Base-by-base conservation (phyloP, 495 filamentous ascomycete species). In the Daldinia bambusicola region DNA sequence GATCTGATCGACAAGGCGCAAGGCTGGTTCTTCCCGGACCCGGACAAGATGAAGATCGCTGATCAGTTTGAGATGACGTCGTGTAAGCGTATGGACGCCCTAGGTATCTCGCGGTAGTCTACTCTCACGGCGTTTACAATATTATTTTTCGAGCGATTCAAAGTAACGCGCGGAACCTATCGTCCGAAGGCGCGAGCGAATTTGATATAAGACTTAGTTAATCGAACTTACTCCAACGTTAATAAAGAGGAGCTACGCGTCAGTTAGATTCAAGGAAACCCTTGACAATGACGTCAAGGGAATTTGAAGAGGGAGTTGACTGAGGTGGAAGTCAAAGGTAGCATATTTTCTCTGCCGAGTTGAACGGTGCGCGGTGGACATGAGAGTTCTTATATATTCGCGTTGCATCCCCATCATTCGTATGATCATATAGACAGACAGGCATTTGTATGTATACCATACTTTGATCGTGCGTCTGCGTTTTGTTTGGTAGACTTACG, bases 21-120 rank as follows among this genome's bases (percentile, higher is more conserved):
- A 74, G 95, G 95, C 12, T 97, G 93, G 91, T 94, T 98, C 74
- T 92, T 87, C 80, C 86, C 85, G 43, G 93, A 97, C 76, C 81
- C 84, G 37, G 89, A 89, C 59, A 92, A 92, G 84, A 88, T 97
- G 89, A 79, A 78, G 59, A 61, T 81, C 38, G 83, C 83, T 0
- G 74, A 78, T 1, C 61, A 72, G 3, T 82, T 75, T 40, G 74
- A 82, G 51, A 82, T 79, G 80, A 69, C 71, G 6, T 71, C 75
- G 4, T 85, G 83, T 66, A 68, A 71, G 51, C 75, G 82, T 43
- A 65, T 84, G 63, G 75, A 80, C 9, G 32, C 52, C 4, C 61
- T 76, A 0, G 70, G 73, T 20, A 53, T 77, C 20, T 71, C 75
- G 57, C 59, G 75, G 60, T 77, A 77, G 67, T 43, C 20, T 37